These are phyloP conservation scores for Annona cherimola DNA, from an alignment of 164 flowering plant species.

Conservation along the genomic window DNA sequence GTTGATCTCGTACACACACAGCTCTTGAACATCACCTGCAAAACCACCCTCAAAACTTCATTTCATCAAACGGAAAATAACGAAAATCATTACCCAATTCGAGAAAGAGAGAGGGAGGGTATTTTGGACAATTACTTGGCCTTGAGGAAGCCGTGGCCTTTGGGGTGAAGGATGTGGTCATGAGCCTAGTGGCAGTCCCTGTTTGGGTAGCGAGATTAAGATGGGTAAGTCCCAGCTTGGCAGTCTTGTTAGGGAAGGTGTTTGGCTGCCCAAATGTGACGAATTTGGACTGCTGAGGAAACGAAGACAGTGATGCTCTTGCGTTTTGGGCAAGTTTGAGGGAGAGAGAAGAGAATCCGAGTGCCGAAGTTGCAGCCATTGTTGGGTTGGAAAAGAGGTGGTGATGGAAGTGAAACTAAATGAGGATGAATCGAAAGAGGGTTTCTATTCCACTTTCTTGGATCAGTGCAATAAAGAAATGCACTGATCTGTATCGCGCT, in stretches of 20 bases:
- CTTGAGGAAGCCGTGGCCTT: constrained; percentile 16
- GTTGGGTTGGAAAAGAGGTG: background rate
- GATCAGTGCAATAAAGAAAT: background rate
- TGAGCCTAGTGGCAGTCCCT: background rate
- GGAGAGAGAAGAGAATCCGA: constrained; percentile 21
- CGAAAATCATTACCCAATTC: no score
- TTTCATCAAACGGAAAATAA: background rate
- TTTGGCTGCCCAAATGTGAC: constrained; percentile 9
- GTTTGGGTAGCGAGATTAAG: constrained; percentile 6
- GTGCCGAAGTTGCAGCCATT: constrained; percentile 27
- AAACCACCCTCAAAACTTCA: background rate
- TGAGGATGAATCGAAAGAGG: no score
- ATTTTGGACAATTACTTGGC: constrained; percentile 17
- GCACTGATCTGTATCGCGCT: background rate
- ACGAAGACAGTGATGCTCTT: constrained; percentile 2
- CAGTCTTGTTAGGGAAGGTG: background rate
- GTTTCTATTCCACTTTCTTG: background rate
- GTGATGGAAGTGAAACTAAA: background rate
- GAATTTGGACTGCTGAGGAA: constrained; percentile 8
- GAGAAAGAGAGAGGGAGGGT: background rate
- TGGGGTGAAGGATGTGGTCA: constrained; percentile 16
- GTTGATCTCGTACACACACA: constrained; percentile 61
- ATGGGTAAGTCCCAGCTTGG: constrained; percentile 16
- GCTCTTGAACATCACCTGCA: constrained; percentile 48
- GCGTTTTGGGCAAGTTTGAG: constrained; percentile 12